Base-by-base conservation (phyloP, 1,139 yeast genomes). In the Yarrowia galli region DNA sequence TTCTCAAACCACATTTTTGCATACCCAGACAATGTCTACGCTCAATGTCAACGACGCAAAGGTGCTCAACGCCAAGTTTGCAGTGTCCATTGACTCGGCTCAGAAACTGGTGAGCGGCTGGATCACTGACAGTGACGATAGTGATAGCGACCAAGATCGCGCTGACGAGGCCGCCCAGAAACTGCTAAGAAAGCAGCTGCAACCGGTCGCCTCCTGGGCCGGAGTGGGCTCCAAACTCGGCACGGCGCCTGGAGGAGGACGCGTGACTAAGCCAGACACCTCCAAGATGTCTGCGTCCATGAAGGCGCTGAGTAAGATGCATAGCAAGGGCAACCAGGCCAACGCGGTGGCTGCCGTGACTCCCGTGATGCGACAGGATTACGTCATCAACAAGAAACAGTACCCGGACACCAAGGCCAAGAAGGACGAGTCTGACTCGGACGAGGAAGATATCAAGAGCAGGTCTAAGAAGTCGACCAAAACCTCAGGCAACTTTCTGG, bases 71-170 rank as follows among this genome's bases (percentile, higher is more conserved):
- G 76, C 77, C 9, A 73, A 72, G 65, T 74, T 74, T 58, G 74
- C 76, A 2, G 74, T 75, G 25, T 74, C 77, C 7, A 69, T 75
- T 16, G 70, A 71, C 28, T 72, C 73, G 25, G 71, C 77, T 2
- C 68, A 69, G 48, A 67, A 70, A 32, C 71, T 75, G 15, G 74
- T 76, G 12, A 70, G 73, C 16, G 71, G 76, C 18, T 76, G 78
- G 78, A 68, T 75, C 38, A 73, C 68, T 43, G 71, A 53, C 7
- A 67, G 45, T 28, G 32, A 28, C 15, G 58, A 35, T 49, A 56
- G 69, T 32, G 70, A 68, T 54, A 69, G 68, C 5, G 71, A 68
- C 20, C 65, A 51, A 9, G 43, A 43, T 28, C 51, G 48, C 16
- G 65, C 64, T n/a, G 67, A 67, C 2, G 70, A 70, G 3, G 56